These are phyloP conservation scores for Persicaria tinctoria DNA, from an alignment of 148 eudicot genomes.

Conservation along the genomic window DNA sequence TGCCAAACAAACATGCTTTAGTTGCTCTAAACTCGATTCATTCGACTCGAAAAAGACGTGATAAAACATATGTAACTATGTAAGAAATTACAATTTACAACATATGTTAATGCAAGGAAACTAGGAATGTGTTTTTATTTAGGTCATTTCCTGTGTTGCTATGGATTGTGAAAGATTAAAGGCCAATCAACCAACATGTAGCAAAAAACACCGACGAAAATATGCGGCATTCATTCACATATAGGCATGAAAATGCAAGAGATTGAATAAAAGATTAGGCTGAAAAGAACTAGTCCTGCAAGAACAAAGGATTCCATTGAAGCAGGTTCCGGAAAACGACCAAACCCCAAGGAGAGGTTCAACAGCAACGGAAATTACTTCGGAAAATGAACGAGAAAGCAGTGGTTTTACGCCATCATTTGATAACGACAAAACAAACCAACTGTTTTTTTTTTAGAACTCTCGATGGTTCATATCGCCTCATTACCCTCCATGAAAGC, in stretches of 20 bases:
- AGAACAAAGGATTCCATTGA: not conserved
- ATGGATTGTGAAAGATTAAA: too few relatives aligned
- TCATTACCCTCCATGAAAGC: constrained; percentile 5
- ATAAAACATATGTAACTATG: too few relatives aligned
- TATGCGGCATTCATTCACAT: too few relatives aligned
- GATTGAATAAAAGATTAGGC: not conserved
- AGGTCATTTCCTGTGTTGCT: too few relatives aligned
- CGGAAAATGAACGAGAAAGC: not conserved
- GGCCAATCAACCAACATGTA: too few relatives aligned
- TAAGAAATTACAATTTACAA: too few relatives aligned
- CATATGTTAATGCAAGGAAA: too few relatives aligned
- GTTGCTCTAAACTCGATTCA: too few relatives aligned
- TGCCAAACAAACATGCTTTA: too few relatives aligned
- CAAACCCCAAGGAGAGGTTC: not conserved
- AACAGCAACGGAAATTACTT: not conserved
- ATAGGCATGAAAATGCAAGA: not conserved
- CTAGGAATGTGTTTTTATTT: too few relatives aligned
- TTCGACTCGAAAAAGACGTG: too few relatives aligned
- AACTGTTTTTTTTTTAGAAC: not conserved
- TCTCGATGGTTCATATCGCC: not conserved
- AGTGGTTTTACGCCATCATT: not conserved
- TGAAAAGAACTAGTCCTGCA: not conserved
- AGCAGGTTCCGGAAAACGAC: constrained; percentile 10
- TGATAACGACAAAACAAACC: not conserved
- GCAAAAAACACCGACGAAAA: too few relatives aligned